Conservation (phyloP, 192 early-diverging fungal genomes). For the Backusella westeae region DNA sequence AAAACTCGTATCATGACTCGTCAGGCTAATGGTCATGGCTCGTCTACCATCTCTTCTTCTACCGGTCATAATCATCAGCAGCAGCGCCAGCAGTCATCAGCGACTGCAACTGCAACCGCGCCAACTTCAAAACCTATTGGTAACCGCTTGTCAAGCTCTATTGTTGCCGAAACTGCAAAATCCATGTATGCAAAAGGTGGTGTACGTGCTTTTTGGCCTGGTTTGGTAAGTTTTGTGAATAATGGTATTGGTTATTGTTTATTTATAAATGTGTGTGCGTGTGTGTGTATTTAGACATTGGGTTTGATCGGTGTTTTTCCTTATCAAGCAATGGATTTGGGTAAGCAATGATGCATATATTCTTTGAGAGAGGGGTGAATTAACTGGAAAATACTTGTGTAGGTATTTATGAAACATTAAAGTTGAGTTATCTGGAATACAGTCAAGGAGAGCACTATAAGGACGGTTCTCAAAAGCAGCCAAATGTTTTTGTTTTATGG, state of each 20-base stretch:
- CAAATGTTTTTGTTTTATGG: constrained; percentile 49
- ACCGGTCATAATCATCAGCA: neutral
- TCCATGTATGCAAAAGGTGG: constrained; percentile 64
- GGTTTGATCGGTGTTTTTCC: constrained; percentile 70
- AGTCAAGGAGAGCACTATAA: constrained; percentile 33
- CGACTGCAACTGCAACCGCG: neutral
- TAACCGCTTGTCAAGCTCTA: neutral
- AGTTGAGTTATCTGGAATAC: constrained; percentile 50
- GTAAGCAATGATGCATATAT: neutral
- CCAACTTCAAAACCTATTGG: neutral
- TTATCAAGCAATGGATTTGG: constrained; percentile 67
- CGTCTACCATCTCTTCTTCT: neutral
- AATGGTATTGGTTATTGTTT: no score
- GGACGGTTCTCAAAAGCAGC: constrained; percentile 32
- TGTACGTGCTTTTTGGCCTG: constrained; percentile 59
- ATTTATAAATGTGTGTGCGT: neutral
- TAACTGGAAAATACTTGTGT: constrained; percentile 15
- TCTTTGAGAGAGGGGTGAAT: neutral
- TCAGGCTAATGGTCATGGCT: constrained; percentile 22
- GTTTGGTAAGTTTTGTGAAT: constrained; percentile 19
- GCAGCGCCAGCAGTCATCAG: neutral
- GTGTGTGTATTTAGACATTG: constrained; percentile 10
- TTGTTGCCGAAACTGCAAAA: constrained; percentile 45
- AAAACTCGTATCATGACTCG: constrained; percentile 74
- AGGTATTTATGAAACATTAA: constrained; percentile 71